Evolutionary conservation across 1,284 basidiomycete genomes (phyloP), one percentile per base, ranked within the genome.

Genomic region (Quambalaria eucalypti): DNA sequence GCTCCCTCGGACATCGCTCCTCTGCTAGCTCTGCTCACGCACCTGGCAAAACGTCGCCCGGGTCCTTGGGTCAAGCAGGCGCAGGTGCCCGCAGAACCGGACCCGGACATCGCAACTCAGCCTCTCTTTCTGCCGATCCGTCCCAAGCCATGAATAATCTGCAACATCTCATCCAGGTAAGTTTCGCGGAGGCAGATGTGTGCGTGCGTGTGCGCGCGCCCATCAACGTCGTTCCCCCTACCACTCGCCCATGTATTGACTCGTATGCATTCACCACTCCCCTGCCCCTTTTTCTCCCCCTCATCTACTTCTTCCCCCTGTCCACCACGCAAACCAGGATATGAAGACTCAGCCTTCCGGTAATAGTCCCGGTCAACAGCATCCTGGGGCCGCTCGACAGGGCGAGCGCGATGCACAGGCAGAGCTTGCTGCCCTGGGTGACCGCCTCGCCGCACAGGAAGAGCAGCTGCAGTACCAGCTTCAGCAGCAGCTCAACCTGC

Each of bases 401-500:
- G 44, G 19, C 12, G 52, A 42, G 58, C 19, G 31, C 25, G 59
- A 61, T 40, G 55, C 54, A 29, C 50, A 59, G 21, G 50, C 52
- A 50, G 62, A 66, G 28, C 54, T 64, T 31, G 55, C 56, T 51
- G 60, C 62, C 23, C 55, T 61, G 23, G 60, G 50, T 51, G 56
- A 52, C 28, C 66, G 61, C 30, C 52, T 68, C 26, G 61, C 64
- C 16, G 57, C 66, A 12, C 68, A 71, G 52, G 64, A 66, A 47
- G 68, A 69, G 31, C 64, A 66, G 12, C 54, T 70, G 12, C 66
- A 65, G 36, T 59, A 59, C 4, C 68, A 67, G 49, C 52, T 70
- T 28, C 65, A 69, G 55, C 66, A 70, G 53, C 68, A 70, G 52
- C 68, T 71, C 57, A 52, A 55, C 25, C 47, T 62, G 7, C 59